Evolutionary conservation across 805 yeast genomes (phyloP).

Genomic region (Scheffersomyces coipomensis): DNA sequence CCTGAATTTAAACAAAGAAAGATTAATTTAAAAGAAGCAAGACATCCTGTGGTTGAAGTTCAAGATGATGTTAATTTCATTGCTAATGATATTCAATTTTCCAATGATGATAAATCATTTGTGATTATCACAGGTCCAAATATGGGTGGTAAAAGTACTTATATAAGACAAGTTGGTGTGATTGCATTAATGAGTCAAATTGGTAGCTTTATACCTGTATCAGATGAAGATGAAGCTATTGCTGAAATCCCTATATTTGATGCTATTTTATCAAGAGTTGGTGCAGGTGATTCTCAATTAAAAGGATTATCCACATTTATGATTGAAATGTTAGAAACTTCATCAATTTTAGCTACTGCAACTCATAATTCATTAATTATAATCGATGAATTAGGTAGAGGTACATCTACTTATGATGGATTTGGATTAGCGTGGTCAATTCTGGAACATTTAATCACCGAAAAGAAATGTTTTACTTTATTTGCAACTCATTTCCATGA

Average conservation of each 20-base stretch:
- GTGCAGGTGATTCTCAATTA: conserved; percentile 96
- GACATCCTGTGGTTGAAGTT: conserved; percentile 93
- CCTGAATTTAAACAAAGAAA: conserved; percentile 36
- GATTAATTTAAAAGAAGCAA: conserved; percentile 64
- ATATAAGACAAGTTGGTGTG: conserved; percentile 85
- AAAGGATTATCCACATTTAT: conserved; percentile 92
- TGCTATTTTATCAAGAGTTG: conserved; percentile 93
- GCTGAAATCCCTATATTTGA: conserved; percentile 86
- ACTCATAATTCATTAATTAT: conserved; percentile 77
- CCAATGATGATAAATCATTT: conserved; percentile 48
- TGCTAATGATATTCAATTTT: conserved; percentile 79
- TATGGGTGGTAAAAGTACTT: conserved; percentile 97
- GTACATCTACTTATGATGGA: conserved; percentile 88
- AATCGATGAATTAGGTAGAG: conserved; percentile 95
- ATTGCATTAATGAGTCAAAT: conserved; percentile 84
- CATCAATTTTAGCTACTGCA: conserved; percentile 79
- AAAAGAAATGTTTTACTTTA: conserved; percentile 73
- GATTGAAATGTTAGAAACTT: conserved; percentile 94
- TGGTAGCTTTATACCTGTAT: conserved; percentile 85
- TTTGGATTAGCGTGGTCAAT: conserved; percentile 98
- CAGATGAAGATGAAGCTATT: conserved; percentile 31
- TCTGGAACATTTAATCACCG: conserved; percentile 74
- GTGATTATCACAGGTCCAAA: conserved; percentile 92
- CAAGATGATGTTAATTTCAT: conserved; percentile 91
- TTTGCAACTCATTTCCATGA: conserved; percentile 99